phyloP scores from a whole-genome alignment of 495 filamentous ascomycete species.

The Tuber indicum region DNA sequence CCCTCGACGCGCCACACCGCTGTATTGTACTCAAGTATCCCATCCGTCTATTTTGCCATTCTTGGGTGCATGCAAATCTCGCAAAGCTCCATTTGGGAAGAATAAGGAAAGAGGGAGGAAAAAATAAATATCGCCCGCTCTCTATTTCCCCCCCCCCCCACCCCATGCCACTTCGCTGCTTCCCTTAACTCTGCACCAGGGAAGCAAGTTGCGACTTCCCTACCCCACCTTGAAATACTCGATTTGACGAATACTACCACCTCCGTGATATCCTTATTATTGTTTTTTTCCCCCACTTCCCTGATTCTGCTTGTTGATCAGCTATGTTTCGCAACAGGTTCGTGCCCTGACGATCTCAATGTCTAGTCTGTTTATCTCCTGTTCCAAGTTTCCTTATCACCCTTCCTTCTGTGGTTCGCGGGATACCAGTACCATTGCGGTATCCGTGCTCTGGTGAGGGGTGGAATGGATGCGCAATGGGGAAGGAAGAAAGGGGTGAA shows the following conservation, averaged over 20 bases:
- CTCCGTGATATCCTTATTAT: not conserved
- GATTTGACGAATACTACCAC: not conserved
- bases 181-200: constrained; percentile 25
- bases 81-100: constrained; percentile 35
- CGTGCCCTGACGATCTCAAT: constrained; percentile 28
- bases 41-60: constrained; percentile 37
- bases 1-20: constrained; percentile 28
- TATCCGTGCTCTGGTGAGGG: not conserved
- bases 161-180: constrained; percentile 23
- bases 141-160: constrained; percentile 28
- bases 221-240: constrained; percentile 10
- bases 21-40: constrained; percentile 14
- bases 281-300: constrained; percentile 5
- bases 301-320: constrained; percentile 23
- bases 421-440: constrained; percentile 6
- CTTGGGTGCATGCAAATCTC: constrained; percentile 38
- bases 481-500: not conserved
- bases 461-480: not conserved
- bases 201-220: constrained; percentile 14
- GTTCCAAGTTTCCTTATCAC: constrained; percentile 15
- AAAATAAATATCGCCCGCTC: constrained; percentile 18
- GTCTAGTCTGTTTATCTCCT: constrained; percentile 16
- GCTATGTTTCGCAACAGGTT: constrained; percentile 40
- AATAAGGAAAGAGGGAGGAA: constrained; percentile 31
- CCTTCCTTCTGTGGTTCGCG: constrained; percentile 6